Evolutionary conservation across 2,329 filamentous ascomycete species (phyloP), one percentile per base, ranked within the genome.

Genomic region (Neonectria punicea): DNA sequence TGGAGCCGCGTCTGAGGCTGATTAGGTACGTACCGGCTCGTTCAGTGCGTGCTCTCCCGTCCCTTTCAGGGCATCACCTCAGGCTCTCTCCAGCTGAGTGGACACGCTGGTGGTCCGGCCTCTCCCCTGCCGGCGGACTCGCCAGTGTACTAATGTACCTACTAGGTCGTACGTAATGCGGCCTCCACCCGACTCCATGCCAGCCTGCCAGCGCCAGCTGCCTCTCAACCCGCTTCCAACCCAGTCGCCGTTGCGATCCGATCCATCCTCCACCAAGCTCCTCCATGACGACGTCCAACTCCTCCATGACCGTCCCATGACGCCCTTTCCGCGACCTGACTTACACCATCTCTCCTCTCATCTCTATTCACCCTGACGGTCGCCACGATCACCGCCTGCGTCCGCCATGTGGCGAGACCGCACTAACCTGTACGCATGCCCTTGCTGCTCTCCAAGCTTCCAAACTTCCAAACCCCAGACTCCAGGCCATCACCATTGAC

Each of bases 361-460:
- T 58, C 59, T 60, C 61, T 67, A 28, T 49, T 71, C 61, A 57
- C 64, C 62, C 65, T 73, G 73, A 76, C 69, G 66, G 73, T 71
- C 70, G 68, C 67, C 61, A 67, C 66, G 67, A 69, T 69, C 68
- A 65, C 56, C 66, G 65, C 63, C 62, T 75, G 82, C 83, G 84
- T 86, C 86, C 89, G 91, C 87, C 84, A 97, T 97, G 93, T 99
- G 94, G 94, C 93, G 96, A 85, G 96, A 99, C 87, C 92, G 96
- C 83, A 99, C 96, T 74, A 99, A 98, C 80, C 92, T 99, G 94
- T 98, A 89, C 74, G 88, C 77, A 66, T 64, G 59, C 64, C 68
- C 68, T 63, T 13, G 16, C 22, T 46, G 43, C 47, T 58, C 53
- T 62, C 69, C 64, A 69, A 68, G 56, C 60, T 59, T 55, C 44